Evolutionary conservation across 108 stramenopile species (phyloP).

Genomic region (Thalassiosira profunda): DNA sequence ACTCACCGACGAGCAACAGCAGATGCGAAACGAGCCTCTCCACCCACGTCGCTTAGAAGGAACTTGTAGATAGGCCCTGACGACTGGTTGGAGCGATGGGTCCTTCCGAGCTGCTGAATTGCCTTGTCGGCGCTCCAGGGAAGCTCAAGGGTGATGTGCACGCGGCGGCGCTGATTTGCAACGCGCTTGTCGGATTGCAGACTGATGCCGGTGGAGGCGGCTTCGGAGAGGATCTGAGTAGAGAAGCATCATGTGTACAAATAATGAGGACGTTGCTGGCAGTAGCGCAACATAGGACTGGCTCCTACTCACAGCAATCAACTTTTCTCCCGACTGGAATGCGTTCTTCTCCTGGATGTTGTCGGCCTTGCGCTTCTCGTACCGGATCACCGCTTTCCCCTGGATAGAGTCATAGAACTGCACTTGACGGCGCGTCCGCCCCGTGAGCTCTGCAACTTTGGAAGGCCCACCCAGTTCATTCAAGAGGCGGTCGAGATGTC

Average conservation of each 20-base stretch:
- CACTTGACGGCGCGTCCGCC: slow-evolving; percentile 48
- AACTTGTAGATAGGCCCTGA: slow-evolving; percentile 45
- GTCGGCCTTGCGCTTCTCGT: slow-evolving; percentile 12
- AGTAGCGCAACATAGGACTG: too few relatives aligned
- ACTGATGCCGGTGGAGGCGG: slow-evolving; percentile 61
- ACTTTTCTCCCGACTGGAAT: slow-evolving; percentile 59
- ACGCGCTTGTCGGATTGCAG: slow-evolving; percentile 32
- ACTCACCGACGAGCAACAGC: slow-evolving; percentile 62
- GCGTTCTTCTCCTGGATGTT: slow-evolving; percentile 53
- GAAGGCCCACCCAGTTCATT: slow-evolving; percentile 64
- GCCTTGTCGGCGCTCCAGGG: slow-evolving; percentile 76
- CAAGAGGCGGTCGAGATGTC: slow-evolving; percentile 60
- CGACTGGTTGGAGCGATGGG: slow-evolving; percentile 54
- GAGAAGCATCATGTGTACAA: too few relatives aligned
- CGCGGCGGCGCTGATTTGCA: slow-evolving; percentile 25
- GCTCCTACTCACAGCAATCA: too few relatives aligned
- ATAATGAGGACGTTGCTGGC: too few relatives aligned
- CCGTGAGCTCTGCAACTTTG: slow-evolving; percentile 78
- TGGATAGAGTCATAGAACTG: slow-evolving; percentile 9
- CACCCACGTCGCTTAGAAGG: slow-evolving; percentile 38
- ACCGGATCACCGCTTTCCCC: slow-evolving; percentile 15
- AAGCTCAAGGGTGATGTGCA: slow-evolving; percentile 71
- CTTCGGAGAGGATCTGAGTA: slow-evolving; percentile 72
- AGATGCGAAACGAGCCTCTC: slow-evolving; percentile 59
- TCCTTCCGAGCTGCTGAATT: slow-evolving; percentile 66